phyloP scores from a whole-genome alignment of 345 rosid genomes.

The Eucalyptus erythrocorys region DNA sequence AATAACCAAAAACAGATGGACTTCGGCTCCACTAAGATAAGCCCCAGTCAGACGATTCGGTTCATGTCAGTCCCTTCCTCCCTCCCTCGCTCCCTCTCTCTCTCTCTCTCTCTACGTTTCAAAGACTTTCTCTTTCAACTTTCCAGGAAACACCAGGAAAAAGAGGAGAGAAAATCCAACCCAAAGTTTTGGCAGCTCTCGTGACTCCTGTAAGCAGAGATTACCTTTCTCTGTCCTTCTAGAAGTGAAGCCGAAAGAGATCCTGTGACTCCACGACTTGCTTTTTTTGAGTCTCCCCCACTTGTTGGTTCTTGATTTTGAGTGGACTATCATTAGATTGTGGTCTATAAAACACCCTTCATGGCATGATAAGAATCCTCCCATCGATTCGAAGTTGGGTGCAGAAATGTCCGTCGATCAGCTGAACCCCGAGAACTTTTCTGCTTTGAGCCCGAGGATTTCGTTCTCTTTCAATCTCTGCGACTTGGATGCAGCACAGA shows the following conservation, averaged over 20 bases:
- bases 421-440: not conserved
- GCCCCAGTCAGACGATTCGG: not conserved
- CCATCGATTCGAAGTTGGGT: not conserved
- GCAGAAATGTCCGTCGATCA: not conserved
- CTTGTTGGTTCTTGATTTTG: not conserved
- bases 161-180: not conserved
- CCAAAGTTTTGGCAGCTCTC: not conserved
- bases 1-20: not conserved
- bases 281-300: not conserved
- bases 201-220: not conserved
- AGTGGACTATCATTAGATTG: not conserved
- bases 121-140: not conserved
- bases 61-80: not conserved
- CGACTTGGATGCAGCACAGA: not conserved
- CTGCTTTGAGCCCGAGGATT: not conserved
- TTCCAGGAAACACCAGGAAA: not conserved
- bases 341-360: not conserved
- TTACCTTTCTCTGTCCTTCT: not conserved
- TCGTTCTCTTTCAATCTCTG: not conserved
- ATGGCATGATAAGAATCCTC: not conserved
- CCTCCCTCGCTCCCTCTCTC: not conserved
- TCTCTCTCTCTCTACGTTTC: not conserved
- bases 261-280: not conserved
- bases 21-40: not conserved
- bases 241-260: not conserved